A percentile compares a stretch with the other conserved stretches of the same genome.
These are phyloP conservation scores for Akanthomyces dipterigenus DNA, from an alignment of 2,329 filamentous ascomycete genomes.

Conservation along the genomic window DNA sequence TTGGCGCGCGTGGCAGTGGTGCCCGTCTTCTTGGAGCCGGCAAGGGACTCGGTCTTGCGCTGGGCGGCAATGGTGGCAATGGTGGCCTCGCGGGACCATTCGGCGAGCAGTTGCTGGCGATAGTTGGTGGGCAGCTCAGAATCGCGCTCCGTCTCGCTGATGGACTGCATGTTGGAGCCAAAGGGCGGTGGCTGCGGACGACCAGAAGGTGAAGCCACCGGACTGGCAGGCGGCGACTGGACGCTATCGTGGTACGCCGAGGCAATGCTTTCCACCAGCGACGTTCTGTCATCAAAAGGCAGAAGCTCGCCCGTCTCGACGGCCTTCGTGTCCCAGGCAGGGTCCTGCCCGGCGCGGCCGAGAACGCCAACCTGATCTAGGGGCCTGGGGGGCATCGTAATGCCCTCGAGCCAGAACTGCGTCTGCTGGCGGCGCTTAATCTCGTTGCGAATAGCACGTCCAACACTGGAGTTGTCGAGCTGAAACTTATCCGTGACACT, in stretches of 20 bases:
- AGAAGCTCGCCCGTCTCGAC: slow-evolving; percentile 58
- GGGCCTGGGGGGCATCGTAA: slow-evolving; percentile 62
- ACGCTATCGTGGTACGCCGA: slow-evolving; percentile 59
- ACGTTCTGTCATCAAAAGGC: slow-evolving; percentile 67
- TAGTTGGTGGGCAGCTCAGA: slow-evolving; percentile 59
- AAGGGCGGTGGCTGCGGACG: slow-evolving; percentile 52
- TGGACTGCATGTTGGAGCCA: slow-evolving; percentile 37
- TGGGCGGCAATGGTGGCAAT: slow-evolving; percentile 61
- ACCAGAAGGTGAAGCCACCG: slow-evolving; percentile 61
- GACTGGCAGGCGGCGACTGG: slow-evolving; percentile 61
- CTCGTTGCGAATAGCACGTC: slow-evolving; percentile 66
- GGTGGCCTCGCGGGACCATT: slow-evolving; percentile 74
- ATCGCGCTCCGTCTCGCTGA: slow-evolving; percentile 31
- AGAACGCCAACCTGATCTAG: slow-evolving; percentile 55
- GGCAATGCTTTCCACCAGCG: slow-evolving; percentile 69
- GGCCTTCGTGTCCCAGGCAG: slow-evolving; percentile 42
- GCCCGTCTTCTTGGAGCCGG: slow-evolving; percentile 63
- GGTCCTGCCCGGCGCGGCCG: slow-evolving; percentile 36
- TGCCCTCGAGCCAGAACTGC: slow-evolving; percentile 70
- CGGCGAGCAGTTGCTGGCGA: slow-evolving; percentile 67
- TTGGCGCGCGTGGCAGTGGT: slow-evolving; percentile 46
- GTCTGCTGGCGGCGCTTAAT: slow-evolving; percentile 67
- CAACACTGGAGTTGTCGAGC: slow-evolving; percentile 63
- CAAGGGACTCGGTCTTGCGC: slow-evolving; percentile 67
- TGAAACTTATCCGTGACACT: slow-evolving; percentile 69